Percentiles rank a stretch among this genome's conserved stretches.
Conservation (phyloP, 148 eudicot genomes). For the Camellia sinensis region DNA sequence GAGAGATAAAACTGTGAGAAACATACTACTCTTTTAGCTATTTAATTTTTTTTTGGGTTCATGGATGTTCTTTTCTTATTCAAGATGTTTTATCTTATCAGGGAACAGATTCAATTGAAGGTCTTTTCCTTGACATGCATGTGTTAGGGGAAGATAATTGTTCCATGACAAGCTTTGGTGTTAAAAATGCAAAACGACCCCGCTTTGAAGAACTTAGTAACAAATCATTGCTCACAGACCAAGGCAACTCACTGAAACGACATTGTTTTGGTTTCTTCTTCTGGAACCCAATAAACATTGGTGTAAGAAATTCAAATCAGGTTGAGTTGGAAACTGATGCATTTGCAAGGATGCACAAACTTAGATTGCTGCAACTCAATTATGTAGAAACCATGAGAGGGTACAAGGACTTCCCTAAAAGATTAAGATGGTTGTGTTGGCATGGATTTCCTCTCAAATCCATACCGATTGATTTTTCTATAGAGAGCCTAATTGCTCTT, state of each 20-base stretch:
- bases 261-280: not conserved
- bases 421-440: conserved; percentile 17
- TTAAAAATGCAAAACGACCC: not conserved
- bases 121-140: conserved; percentile 8
- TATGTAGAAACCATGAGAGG: not conserved
- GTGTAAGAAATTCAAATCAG: not conserved
- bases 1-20: conserved; percentile 1
- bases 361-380: conserved; percentile 15
- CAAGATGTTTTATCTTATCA: not conserved
- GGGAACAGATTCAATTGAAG: conserved; percentile 14
- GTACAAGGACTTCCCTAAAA: not conserved
- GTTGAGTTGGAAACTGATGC: not conserved
- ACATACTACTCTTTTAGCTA: not conserved
- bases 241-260: not conserved
- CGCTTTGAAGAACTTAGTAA: not conserved
- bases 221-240: not conserved
- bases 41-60: not conserved
- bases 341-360: conserved; percentile 3
- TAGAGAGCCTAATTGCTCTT: conserved; percentile 15
- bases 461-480: not conserved
- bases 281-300: not conserved
- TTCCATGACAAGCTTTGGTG: not conserved
- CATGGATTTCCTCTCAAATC: conserved; percentile 7
- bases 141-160: not conserved
- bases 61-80: not conserved